Evolutionary conservation across 2,329 filamentous ascomycete genomes (phyloP), one percentile per base, ranked within the genome.

Genomic region (Stachybotrys echinatus): DNA sequence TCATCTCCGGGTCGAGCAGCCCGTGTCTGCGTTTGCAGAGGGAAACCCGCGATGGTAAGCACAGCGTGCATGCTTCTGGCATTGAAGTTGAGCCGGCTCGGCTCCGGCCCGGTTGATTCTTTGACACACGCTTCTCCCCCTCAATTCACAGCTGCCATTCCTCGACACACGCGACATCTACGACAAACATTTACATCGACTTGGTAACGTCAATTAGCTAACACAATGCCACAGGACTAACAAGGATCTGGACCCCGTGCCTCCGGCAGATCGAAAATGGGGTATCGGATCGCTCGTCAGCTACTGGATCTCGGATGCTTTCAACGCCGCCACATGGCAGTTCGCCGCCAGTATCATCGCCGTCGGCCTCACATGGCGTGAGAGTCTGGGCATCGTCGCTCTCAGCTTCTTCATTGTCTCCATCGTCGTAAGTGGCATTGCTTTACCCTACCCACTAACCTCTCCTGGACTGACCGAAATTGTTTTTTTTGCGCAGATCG

Each of bases 271-370:
- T 49, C 61, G 67, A 47, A 75, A 71, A 19, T 75, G 74, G 74
- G 69, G 69, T 5, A 65, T 62, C 12, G 58, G 70, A 46, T 68
- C 73, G 23, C 75, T 73, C 55, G 70, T 73, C 64, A 68, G 69
- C 14, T 75, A 77, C 56, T 77, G 74, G 74, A 71, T 68, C 52
- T 71, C 68, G 6, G 74, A 77, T 52, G 68, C 75, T 61, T 58
- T 66, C 17, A 66, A 62, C 18, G 54, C 64, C 4, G 59, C 59
- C 3, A 61, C 58, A 8, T 66, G 65, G 64, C 56, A 53, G 23
- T 55, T 58, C 3, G 63, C 61, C 12, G 58, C 59, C 18, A 57
- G 61, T 17, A 65, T 66, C 12, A 54, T 67, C 19, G 58, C 64
- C 3, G 61, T 58, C 1, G 64, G 58, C 1, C 48, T 74, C 48